Evolutionary conservation across 176 grass and related monocot species (phyloP).

Genomic region (Zoysia pacifica): DNA sequence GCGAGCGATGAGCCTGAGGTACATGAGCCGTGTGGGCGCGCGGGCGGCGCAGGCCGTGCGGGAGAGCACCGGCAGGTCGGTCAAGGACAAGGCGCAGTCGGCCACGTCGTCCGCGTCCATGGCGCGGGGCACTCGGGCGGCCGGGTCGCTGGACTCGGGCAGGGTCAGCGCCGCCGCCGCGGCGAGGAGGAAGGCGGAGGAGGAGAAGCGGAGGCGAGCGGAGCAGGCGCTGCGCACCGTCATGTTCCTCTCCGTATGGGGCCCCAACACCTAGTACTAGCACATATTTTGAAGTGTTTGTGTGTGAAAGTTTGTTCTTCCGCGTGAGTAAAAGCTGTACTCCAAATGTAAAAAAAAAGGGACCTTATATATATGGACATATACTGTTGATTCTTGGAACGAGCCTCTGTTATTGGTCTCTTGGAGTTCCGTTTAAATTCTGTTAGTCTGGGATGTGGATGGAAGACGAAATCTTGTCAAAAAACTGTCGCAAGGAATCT

Average conservation of each 20-base stretch:
- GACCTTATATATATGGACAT: neutral
- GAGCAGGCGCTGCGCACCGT: constrained; percentile 78
- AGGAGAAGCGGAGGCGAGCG: constrained; percentile 52
- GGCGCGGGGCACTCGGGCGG: constrained; percentile 9
- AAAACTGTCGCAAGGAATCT: too few species aligned
- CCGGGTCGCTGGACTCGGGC: constrained; percentile 48
- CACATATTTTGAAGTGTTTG: neutral
- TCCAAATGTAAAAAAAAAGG: neutral
- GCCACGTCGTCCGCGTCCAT: constrained; percentile 28
- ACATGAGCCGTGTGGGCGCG: constrained; percentile 55
- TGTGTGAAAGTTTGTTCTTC: neutral
- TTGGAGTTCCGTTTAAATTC: too few species aligned
- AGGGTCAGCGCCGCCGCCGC: constrained; percentile 23
- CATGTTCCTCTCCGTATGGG: constrained; percentile 87
- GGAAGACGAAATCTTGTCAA: too few species aligned
- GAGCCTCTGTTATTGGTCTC: neutral
- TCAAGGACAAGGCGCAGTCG: constrained; percentile 64
- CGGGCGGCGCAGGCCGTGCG: constrained; percentile 54
- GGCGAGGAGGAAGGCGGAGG: constrained; percentile 38
- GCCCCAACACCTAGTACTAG: constrained; percentile 47
- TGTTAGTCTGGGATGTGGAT: too few species aligned
- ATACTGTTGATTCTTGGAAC: constrained; percentile 8
- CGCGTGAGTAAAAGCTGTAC: neutral
- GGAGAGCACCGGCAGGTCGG: constrained; percentile 35
- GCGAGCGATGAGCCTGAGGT: constrained; percentile 62